Conservation (phyloP, 768 basidiomycete species). For the Trametes punicea region DNA sequence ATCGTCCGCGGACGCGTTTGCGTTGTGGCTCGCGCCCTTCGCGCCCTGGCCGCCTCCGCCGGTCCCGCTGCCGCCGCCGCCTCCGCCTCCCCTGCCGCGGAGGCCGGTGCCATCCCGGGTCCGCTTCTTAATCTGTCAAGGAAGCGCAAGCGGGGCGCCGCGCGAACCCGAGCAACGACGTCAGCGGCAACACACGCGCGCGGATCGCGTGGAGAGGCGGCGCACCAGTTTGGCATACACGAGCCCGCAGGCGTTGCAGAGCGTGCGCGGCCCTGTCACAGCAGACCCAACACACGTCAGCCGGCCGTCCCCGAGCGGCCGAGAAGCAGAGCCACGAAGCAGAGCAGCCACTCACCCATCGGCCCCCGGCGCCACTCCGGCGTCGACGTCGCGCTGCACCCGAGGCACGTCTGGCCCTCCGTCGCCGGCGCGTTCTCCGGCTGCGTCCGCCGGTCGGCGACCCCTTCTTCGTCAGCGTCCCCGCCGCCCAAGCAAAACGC, state of each 20-base stretch:
- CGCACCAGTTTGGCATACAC: slow-evolving; percentile 84
- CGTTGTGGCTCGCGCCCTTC: not conserved
- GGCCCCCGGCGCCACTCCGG: slow-evolving; percentile 87
- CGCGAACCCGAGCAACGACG: not conserved
- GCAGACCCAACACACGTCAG: not conserved
- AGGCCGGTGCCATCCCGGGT: slow-evolving; percentile 26
- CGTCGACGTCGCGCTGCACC: slow-evolving; percentile 80
- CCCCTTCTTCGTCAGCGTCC: slow-evolving; percentile 1
- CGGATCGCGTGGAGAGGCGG: slow-evolving; percentile 3
- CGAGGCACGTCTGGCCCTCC: slow-evolving; percentile 74
- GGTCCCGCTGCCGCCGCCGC: not conserved
- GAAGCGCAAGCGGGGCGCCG: not conserved
- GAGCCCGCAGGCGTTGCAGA: slow-evolving; percentile 84
- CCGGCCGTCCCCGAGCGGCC: slow-evolving; percentile 10
- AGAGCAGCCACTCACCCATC: slow-evolving; percentile 49
- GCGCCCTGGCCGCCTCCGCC: not conserved
- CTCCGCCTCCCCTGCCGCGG: slow-evolving; percentile 15
- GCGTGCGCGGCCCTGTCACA: slow-evolving; percentile 67
- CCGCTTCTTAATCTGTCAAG: slow-evolving; percentile 29
- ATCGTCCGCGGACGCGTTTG: slow-evolving; percentile 10
- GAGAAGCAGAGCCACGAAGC: not conserved
- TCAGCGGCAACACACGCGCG: not conserved
- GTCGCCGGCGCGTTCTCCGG: slow-evolving; percentile 40
- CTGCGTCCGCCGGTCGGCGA: slow-evolving; percentile 22
- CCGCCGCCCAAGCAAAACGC: not conserved